These are phyloP conservation scores for Schoenoplectus tabernaemontani DNA, from an alignment of 202 grass and related monocot genomes.

Conservation along the genomic window DNA sequence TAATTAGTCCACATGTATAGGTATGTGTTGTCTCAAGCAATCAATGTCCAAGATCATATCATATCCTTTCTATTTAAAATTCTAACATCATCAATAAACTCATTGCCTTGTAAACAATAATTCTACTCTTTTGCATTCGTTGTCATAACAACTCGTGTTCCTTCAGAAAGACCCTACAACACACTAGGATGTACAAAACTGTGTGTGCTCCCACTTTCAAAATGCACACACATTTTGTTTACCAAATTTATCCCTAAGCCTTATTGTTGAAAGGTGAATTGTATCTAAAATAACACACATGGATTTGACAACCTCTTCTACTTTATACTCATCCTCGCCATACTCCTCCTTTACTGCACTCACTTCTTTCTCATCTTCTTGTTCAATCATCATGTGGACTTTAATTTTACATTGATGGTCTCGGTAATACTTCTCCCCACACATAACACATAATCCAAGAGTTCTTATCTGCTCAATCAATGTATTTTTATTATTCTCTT, in stretches of 20 bases:
- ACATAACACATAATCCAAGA: too few relatives aligned
- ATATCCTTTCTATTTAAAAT: not conserved
- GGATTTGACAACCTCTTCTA: not conserved
- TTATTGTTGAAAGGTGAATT: not conserved
- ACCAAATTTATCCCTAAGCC: not conserved
- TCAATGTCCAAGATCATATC: not conserved
- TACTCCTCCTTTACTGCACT: not conserved
- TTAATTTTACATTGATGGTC: not conserved
- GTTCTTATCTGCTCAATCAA: too few relatives aligned
- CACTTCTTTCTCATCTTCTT: not conserved
- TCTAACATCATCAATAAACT: not conserved
- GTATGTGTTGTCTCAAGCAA: not conserved
- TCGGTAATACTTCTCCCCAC: too few relatives aligned
- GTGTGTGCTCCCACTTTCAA: not conserved
- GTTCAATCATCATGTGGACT: not conserved
- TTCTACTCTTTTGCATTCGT: not conserved
- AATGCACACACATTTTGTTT: not conserved
- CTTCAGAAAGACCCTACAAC: not conserved
- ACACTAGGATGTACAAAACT: not conserved
- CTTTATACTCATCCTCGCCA: not conserved
- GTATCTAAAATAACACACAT: not conserved
- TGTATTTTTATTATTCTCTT: too few relatives aligned
- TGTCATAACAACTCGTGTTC: too few relatives aligned
- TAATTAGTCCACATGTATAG: not conserved
- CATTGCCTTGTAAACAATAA: not conserved